A percentile compares a stretch with the other conserved stretches of the same genome.
Evolutionary conservation across 345 rosid genomes (phyloP).

Genomic region (Brassica incana): DNA sequence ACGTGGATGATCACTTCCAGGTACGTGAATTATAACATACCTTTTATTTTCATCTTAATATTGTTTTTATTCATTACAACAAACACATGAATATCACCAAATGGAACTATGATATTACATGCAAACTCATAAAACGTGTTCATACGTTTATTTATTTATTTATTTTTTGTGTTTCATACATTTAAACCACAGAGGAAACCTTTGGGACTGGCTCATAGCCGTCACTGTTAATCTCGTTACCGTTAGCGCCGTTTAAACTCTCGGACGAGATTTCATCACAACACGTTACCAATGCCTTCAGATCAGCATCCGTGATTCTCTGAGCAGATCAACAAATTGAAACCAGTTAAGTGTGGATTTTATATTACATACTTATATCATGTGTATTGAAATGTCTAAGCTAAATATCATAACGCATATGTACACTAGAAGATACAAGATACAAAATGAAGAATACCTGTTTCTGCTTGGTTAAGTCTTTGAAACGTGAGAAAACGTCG

Average conservation of each 20-base stretch:
- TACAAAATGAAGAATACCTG: too few relatives aligned
- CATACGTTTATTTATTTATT: too few relatives aligned
- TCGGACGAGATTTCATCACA: neutral
- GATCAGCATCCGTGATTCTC: constrained; percentile 35
- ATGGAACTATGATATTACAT: neutral
- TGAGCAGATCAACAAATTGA: neutral
- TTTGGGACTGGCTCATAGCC: neutral
- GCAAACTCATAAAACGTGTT: neutral
- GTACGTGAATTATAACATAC: neutral
- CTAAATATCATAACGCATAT: too few relatives aligned
- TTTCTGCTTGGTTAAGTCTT: too few relatives aligned
- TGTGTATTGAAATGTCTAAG: too few relatives aligned
- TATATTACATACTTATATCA: too few relatives aligned
- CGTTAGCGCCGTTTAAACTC: neutral
- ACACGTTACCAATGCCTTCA: constrained; percentile 6
- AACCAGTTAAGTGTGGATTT: too few relatives aligned
- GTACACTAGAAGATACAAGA: too few relatives aligned
- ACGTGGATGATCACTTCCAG: neutral
- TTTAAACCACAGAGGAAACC: neutral
- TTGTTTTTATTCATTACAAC: neutral
- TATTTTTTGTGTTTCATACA: neutral
- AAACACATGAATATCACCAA: neutral
- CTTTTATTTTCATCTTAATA: neutral
- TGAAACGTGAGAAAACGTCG: too few relatives aligned
- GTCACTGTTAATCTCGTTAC: neutral